phyloP scores from a whole-genome alignment of 441 rosid species.

The Brassica balearica region DNA sequence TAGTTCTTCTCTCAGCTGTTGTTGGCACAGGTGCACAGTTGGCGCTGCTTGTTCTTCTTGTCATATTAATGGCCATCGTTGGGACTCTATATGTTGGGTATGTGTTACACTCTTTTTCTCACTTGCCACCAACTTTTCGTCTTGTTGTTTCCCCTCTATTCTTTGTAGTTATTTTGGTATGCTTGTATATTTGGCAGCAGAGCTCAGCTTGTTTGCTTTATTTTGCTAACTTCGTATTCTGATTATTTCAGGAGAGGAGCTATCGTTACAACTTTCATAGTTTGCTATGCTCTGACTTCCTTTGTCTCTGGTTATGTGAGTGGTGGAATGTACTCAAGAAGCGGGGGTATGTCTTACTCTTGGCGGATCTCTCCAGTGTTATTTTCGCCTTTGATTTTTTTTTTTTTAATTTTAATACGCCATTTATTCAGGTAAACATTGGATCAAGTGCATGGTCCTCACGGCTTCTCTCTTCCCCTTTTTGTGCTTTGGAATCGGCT shows the following conservation, averaged over 20 bases:
- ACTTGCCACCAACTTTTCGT: constrained; percentile 12
- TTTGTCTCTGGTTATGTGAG: constrained; percentile 98
- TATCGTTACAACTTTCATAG: constrained; percentile 94
- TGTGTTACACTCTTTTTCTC: constrained; percentile 44
- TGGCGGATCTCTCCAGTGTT: constrained; percentile 5
- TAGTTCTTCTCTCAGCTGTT: constrained; percentile 86
- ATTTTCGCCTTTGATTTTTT: not conserved
- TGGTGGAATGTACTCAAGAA: constrained; percentile 59
- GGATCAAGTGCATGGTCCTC: constrained; percentile 98
- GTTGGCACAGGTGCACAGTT: constrained; percentile 98
- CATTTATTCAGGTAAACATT: constrained; percentile 69
- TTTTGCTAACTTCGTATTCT: constrained; percentile 14
- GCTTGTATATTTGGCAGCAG: not conserved
- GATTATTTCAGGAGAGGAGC: constrained; percentile 92
- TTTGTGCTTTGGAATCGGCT: constrained; percentile 93
- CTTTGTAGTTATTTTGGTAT: not conserved
- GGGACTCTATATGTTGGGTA: constrained; percentile 95
- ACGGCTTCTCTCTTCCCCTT: constrained; percentile 95
- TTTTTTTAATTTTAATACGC: too few relatives aligned
- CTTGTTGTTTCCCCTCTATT: not conserved
- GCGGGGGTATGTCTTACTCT: constrained; percentile 55
- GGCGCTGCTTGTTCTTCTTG: constrained; percentile 91
- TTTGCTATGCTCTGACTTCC: constrained; percentile 97
- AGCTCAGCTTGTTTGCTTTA: constrained; percentile 1
- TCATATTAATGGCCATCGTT: constrained; percentile 89